Base-by-base conservation (phyloP, 139 green algal genomes). In the Volvox reticuliferus region DNA sequence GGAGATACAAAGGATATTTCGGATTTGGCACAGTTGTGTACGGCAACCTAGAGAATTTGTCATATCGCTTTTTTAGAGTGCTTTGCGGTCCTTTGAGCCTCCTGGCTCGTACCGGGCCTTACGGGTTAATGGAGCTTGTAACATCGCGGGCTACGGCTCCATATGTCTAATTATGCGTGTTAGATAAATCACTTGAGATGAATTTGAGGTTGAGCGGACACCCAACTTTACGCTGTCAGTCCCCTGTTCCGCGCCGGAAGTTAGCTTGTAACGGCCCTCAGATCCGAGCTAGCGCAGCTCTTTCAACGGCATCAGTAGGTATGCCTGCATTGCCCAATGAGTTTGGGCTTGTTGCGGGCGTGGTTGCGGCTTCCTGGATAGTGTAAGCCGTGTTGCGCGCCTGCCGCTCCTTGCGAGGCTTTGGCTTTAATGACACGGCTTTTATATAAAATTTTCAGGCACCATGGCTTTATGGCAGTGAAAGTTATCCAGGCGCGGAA, bases 401-500 rank as follows among this genome's bases (percentile, higher is more conserved):
- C 19, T 68, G 63, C 28, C 33, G 76, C 32, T 61, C 14, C 61
- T 61, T 17, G 50, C 32, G 33, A 9, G 32, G n/a, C 2, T 2
- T 79, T 79, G 71, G 24, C 21, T 5, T 12, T 24, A 16, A 21
- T 79, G 71, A 79, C 71, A 35, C 24, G 14, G 18, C 2, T 21
- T 28, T 2, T 76, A 1, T 78, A 65, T 24, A n/a, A n/a, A n/a
- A 12, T 24, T 50, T 50, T 67, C 37, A 89, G 73, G 19, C 90
- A 93, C 62, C 84, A 93, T 68, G 85, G 84, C 37, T 91, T 67
- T 22, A 90, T 90, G 82, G 84, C 76, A 20, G 22, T 87, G 65
- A 50, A 78, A 16, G 91, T 93, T n/a, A 88, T 91, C 68, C n/a
- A 67, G 18, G 91, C 91, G 0, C 44, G 91, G 22, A 93, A 93